phyloP scores from a whole-genome alignment of 2,329 filamentous ascomycete genomes.

The Cordyceps cicadae region DNA sequence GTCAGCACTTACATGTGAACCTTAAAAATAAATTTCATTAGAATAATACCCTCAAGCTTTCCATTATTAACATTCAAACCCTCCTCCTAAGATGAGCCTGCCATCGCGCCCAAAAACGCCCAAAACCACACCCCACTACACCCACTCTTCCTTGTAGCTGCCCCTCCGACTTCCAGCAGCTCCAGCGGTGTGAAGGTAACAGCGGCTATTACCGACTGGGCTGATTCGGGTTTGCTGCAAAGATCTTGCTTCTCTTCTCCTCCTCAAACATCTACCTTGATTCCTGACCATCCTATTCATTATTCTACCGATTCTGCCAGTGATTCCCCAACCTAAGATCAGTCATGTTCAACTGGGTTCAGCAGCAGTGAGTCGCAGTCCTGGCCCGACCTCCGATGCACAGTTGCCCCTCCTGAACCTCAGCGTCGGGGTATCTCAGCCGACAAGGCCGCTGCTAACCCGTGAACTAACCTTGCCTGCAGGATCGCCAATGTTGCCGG shows the following conservation, averaged over 20 bases:
- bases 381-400: neutral
- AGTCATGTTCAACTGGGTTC: constrained; percentile 88
- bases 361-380: constrained; percentile 62
- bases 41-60: neutral
- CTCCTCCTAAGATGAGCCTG: neutral
- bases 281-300: neutral
- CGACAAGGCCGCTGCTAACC: constrained; percentile 15
- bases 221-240: constrained; percentile 4
- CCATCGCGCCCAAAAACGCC: neutral
- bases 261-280: neutral
- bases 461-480: constrained; percentile 13
- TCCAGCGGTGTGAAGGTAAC: constrained; percentile 8
- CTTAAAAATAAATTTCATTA: too few species aligned
- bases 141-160: constrained; percentile 6
- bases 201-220: constrained; percentile 10
- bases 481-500: constrained; percentile 76
- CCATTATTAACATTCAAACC: neutral
- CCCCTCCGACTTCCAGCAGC: constrained; percentile 1
- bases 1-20: too few species aligned
- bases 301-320: neutral
- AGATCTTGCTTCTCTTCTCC: constrained; percentile 11
- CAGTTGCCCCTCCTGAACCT: neutral
- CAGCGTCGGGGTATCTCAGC: neutral
- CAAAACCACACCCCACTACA: neutral
- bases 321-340: neutral